Conservation (phyloP, 768 basidiomycete species). For the Asterophora lycoperdoides region DNA sequence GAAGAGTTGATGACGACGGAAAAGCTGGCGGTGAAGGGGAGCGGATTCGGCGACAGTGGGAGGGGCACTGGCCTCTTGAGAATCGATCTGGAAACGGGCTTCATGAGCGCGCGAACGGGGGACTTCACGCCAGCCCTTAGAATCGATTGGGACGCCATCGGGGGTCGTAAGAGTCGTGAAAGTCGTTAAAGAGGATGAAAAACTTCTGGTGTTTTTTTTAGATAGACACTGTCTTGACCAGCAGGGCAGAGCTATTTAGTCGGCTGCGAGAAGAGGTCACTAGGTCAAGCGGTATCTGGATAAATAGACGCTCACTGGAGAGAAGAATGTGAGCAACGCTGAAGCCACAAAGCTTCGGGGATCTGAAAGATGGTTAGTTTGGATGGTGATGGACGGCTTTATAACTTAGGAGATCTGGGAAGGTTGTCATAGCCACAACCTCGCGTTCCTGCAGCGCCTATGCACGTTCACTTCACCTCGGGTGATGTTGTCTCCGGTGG, state of each 20-base stretch:
- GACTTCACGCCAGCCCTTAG: slow-evolving; percentile 32
- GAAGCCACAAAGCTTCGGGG: slow-evolving; percentile 13
- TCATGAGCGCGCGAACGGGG: slow-evolving; percentile 26
- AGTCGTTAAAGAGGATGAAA: slow-evolving; percentile 13
- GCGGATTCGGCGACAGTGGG: slow-evolving; percentile 32
- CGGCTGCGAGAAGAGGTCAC: background rate
- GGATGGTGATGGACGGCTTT: background rate
- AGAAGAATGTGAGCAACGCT: slow-evolving; percentile 13
- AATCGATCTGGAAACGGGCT: slow-evolving; percentile 29
- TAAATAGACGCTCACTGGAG: background rate
- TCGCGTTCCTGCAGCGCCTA: slow-evolving; percentile 9
- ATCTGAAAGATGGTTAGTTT: slow-evolving; percentile 3
- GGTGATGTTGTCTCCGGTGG: too few relatives aligned
- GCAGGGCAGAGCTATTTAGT: slow-evolving; percentile 35
- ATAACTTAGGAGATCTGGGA: background rate
- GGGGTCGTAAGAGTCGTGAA: slow-evolving; percentile 21
- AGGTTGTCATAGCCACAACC: slow-evolving; percentile 16
- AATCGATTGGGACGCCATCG: slow-evolving; percentile 36
- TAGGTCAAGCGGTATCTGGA: background rate
- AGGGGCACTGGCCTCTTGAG: slow-evolving; percentile 38
- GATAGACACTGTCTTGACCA: slow-evolving; percentile 43
- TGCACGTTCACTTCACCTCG: too few relatives aligned
- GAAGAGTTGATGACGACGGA: slow-evolving; percentile 29
- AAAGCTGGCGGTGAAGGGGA: slow-evolving; percentile 28
- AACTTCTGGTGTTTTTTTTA: slow-evolving; percentile 19